A percentile compares a stretch with the other conserved stretches of the same genome.
phyloP scores from a whole-genome alignment of 495 filamentous ascomycete genomes.

The Neurospora intermedia region DNA sequence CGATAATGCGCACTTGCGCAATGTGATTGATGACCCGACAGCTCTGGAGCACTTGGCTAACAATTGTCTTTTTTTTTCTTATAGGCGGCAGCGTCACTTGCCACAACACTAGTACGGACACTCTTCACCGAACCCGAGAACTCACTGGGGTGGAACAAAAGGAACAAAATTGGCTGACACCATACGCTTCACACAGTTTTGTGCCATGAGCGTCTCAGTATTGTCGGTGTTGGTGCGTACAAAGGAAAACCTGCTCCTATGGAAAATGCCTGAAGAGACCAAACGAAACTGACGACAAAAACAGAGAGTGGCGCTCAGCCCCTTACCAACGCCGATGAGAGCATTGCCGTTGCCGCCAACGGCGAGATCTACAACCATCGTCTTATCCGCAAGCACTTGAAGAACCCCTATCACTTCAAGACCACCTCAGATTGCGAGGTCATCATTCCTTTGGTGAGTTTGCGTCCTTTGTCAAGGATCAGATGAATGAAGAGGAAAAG shows the following conservation, averaged over 20 bases:
- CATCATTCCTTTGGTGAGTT: constrained; percentile 84
- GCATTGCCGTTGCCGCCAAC: constrained; percentile 89
- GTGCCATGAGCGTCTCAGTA: constrained; percentile 91
- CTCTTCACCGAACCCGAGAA: neutral
- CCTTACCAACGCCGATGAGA: constrained; percentile 79
- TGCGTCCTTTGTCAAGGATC: neutral
- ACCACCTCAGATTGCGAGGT: constrained; percentile 97
- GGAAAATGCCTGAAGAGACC: neutral
- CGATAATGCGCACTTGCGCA: constrained; percentile 7
- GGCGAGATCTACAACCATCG: constrained; percentile 99
- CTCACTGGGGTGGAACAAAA: neutral
- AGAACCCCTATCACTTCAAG: constrained; percentile 81
- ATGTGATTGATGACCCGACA: neutral
- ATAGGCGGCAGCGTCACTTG: constrained; percentile 85
- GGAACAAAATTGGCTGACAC: constrained; percentile 11
- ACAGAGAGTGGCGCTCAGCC: constrained; percentile 80
- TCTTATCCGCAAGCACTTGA: constrained; percentile 74
- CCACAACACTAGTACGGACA: constrained; percentile 70
- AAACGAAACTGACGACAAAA: neutral
- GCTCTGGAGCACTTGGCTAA: constrained; percentile 9
- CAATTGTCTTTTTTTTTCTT: constrained; percentile 1
- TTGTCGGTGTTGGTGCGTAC: constrained; percentile 71
- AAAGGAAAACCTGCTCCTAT: neutral
- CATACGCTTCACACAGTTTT: constrained; percentile 51
- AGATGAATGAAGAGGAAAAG: neutral